These are phyloP conservation scores for Picochlorum sp. DNA, from an alignment of 139 green algal genomes.

Conservation along the genomic window DNA sequence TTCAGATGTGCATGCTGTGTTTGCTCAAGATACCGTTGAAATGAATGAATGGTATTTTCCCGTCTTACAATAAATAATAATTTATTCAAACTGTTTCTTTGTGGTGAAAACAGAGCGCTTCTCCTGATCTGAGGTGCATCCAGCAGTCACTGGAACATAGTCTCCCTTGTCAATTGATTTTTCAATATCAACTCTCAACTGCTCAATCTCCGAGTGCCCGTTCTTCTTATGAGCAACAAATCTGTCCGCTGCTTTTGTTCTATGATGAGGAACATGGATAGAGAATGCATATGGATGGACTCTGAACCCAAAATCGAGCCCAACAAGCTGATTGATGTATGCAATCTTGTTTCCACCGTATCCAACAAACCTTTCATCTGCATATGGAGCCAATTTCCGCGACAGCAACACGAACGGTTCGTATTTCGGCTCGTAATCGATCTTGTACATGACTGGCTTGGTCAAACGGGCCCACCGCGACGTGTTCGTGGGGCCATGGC, in stretches of 20 bases:
- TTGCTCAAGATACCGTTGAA: no score
- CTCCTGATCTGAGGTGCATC: not conserved
- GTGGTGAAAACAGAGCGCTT: not conserved
- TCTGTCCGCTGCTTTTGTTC: conserved; percentile 8
- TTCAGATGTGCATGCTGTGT: not conserved
- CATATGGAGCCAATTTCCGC: conserved; percentile 1
- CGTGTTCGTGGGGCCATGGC: conserved; percentile 11
- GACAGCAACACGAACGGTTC: conserved; percentile 8
- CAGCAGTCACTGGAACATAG: conserved; percentile 1
- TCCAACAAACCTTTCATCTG: conserved; percentile 11
- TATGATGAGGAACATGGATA: conserved; percentile 7
- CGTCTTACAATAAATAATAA: no score
- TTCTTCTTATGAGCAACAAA: conserved; percentile 9
- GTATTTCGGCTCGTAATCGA: conserved; percentile 4
- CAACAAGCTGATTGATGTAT: conserved; percentile 13
- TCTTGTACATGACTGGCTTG: not conserved
- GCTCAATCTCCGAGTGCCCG: conserved; percentile 10
- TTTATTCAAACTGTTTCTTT: no score
- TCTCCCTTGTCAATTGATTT: not conserved
- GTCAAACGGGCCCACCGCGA: conserved; percentile 9
- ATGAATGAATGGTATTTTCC: no score
- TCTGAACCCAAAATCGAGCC: conserved; percentile 6
- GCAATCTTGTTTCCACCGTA: conserved; percentile 16
- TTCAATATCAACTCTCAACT: conserved; percentile 1
- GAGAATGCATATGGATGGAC: conserved; percentile 12